A percentile compares a stretch with the other conserved stretches of the same genome.
Evolutionary conservation across 2,329 filamentous ascomycete genomes (phyloP).

Genomic region (Pseudopithomyces maydicus): DNA sequence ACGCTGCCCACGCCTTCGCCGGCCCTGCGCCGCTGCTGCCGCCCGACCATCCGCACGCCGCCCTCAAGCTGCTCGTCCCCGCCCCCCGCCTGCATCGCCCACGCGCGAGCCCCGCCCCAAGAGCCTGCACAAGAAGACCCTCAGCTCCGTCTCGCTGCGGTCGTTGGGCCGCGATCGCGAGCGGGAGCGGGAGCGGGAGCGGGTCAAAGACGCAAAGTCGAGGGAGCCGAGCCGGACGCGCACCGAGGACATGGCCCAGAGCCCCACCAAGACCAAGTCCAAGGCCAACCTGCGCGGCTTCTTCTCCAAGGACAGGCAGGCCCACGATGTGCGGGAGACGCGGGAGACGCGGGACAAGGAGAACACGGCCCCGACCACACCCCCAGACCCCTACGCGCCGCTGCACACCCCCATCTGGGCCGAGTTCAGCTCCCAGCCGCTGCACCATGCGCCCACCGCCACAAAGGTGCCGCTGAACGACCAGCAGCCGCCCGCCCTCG

Average conservation of each 20-base stretch:
- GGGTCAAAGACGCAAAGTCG: slow-evolving; percentile 35
- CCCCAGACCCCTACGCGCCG: slow-evolving; percentile 47
- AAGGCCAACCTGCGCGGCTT: slow-evolving; percentile 80
- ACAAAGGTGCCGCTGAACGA: slow-evolving; percentile 53
- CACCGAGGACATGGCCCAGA: slow-evolving; percentile 40
- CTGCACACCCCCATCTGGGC: slow-evolving; percentile 76
- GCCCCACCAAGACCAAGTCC: slow-evolving; percentile 77
- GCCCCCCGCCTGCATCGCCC: slow-evolving; percentile 38
- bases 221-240: slow-evolving; percentile 34
- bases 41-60: slow-evolving; percentile 54
- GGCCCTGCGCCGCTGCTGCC: slow-evolving; percentile 52
- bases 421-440: slow-evolving; percentile 63
- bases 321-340: slow-evolving; percentile 62
- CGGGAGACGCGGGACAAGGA: slow-evolving; percentile 74
- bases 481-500: slow-evolving; percentile 48
- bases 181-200: slow-evolving; percentile 52
- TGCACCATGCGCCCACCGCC: slow-evolving; percentile 38
- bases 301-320: slow-evolving; percentile 74
- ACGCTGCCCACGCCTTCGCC: slow-evolving; percentile 28
- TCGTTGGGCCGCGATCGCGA: slow-evolving; percentile 52
- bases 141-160: slow-evolving; percentile 59
- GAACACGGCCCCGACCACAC: slow-evolving; percentile 70
- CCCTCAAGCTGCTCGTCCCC: slow-evolving; percentile 41
- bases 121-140: slow-evolving; percentile 58
- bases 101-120: slow-evolving; percentile 40